These are phyloP conservation scores for Penicillium glabrum DNA, from an alignment of 2,329 filamentous ascomycete species.

Conservation along the genomic window DNA sequence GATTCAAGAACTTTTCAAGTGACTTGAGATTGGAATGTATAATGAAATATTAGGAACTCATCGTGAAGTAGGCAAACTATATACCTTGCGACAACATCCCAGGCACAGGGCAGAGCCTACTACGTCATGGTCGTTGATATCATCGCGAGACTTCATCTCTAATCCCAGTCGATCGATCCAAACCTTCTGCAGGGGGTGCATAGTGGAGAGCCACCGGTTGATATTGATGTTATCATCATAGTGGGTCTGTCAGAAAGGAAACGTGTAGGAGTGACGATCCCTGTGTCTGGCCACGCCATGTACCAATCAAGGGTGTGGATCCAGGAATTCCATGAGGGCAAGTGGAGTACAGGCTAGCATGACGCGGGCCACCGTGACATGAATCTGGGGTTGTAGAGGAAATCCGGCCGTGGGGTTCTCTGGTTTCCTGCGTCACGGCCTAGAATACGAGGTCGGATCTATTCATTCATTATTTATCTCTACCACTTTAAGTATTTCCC, in stretches of 20 bases:
- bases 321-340: conserved; percentile 1
- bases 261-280: conserved; percentile 8
- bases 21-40: conserved; percentile 2
- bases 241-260: conserved; percentile 11
- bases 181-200: conserved; percentile 13
- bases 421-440: not conserved
- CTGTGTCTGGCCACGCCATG: not conserved
- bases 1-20: not conserved
- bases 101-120: conserved; percentile 9
- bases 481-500: not conserved
- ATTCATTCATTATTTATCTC: not conserved
- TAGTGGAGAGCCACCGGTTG: conserved; percentile 10
- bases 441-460: not conserved
- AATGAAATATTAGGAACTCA: conserved; percentile 2
- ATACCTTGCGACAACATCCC: conserved; percentile 1
- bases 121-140: conserved; percentile 26
- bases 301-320: conserved; percentile 6
- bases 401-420: too few relatives aligned
- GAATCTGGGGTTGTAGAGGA: not conserved
- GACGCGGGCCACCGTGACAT: conserved; percentile 1
- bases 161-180: conserved; percentile 14
- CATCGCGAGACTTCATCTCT: conserved; percentile 7
- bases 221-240: conserved; percentile 12
- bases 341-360: conserved; percentile 13
- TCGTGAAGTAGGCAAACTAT: conserved; percentile 6